Conservation (phyloP, 2,329 filamentous ascomycete genomes). For the Grosmannia serpens region DNA sequence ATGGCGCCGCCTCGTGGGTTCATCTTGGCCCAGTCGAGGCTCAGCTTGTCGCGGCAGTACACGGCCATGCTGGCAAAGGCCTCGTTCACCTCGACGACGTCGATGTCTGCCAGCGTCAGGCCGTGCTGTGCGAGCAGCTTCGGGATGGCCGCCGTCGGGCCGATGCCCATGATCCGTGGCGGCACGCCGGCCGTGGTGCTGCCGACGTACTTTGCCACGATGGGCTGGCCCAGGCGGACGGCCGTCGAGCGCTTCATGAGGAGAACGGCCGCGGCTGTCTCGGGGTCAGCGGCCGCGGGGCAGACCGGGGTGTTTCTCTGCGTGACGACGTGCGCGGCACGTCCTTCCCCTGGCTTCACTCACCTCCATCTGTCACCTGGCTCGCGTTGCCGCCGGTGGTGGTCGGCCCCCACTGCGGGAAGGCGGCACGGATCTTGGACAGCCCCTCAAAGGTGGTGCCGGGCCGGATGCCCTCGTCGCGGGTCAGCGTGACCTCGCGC, state of each 20-base stretch:
- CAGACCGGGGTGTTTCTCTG: too few relatives aligned
- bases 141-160: slow-evolving; percentile 59
- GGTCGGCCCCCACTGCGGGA: slow-evolving; percentile 76
- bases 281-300: too few relatives aligned
- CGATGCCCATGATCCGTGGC: slow-evolving; percentile 94
- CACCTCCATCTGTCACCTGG: slow-evolving; percentile 85
- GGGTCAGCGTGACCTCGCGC: slow-evolving; percentile 66
- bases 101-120: slow-evolving; percentile 69
- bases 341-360: slow-evolving; percentile 15
- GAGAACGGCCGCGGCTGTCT: slow-evolving; percentile 65
- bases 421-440: slow-evolving; percentile 77
- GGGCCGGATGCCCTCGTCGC: slow-evolving; percentile 81
- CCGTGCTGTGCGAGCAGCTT: slow-evolving; percentile 79
- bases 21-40: slow-evolving; percentile 63
- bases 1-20: slow-evolving; percentile 75
- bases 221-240: slow-evolving; percentile 74
- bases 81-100: slow-evolving; percentile 92
- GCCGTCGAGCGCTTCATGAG: slow-evolving; percentile 93
- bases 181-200: slow-evolving; percentile 83
- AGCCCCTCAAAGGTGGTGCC: slow-evolving; percentile 80
- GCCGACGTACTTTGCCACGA: slow-evolving; percentile 88
- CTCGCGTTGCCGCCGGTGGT: slow-evolving; percentile 90
- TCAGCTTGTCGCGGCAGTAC: slow-evolving; percentile 69
- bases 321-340: background rate
- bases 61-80: slow-evolving; percentile 97